Percentiles rank a stretch among this genome's conserved stretches.
These are phyloP conservation scores for Bryum argenteum DNA, from an alignment of 225 moss, liverwort and hornwort species.

Conservation along the genomic window DNA sequence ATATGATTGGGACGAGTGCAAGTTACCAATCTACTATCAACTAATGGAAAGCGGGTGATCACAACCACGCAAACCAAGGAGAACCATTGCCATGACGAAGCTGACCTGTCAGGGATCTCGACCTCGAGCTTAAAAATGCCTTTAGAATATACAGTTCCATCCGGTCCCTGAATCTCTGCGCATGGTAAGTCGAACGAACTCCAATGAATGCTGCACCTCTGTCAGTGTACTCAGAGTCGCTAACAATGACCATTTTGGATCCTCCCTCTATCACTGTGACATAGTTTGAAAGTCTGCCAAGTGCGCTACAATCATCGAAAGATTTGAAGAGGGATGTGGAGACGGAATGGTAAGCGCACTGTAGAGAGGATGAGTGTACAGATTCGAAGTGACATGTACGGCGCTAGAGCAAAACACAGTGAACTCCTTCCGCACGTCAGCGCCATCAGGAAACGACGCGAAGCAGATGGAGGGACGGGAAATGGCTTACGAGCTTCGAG, in stretches of 20 bases:
- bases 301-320: too few species aligned
- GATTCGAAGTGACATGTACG: background rate
- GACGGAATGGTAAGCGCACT: too few species aligned
- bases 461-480: background rate
- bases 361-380: too few species aligned
- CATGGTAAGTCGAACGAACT: slow-evolving; percentile 11
- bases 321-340: too few species aligned
- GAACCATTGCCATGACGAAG: slow-evolving; percentile 14
- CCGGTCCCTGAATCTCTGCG: slow-evolving; percentile 85
- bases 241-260: too few species aligned
- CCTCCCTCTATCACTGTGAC: too few species aligned
- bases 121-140: slow-evolving; percentile 83
- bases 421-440: background rate
- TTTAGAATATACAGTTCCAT: slow-evolving; percentile 71
- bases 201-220: background rate
- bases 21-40: background rate
- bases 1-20: background rate
- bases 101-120: slow-evolving; percentile 71
- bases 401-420: background rate
- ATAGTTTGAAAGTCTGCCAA: too few species aligned
- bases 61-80: slow-evolving; percentile 3
- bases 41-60: background rate
- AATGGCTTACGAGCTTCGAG: slow-evolving; percentile 72
- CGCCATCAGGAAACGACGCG: background rate
- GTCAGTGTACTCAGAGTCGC: too few species aligned